Conservation (phyloP, 441 rosid genomes). For the Sinapis alba region DNA sequence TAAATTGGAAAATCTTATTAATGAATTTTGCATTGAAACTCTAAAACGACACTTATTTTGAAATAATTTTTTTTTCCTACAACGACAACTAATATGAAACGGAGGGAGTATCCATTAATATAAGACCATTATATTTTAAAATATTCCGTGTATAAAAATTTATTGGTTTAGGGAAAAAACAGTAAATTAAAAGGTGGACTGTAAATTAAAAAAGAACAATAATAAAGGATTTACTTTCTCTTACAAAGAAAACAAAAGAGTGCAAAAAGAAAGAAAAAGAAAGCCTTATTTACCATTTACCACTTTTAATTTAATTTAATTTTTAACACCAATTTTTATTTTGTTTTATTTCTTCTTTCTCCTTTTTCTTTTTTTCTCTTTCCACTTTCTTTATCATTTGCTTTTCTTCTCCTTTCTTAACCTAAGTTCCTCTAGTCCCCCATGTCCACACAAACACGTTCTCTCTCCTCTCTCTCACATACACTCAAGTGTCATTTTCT, state of each 20-base stretch:
- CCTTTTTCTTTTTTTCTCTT: not conserved
- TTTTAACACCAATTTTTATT: too few species aligned
- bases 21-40: too few species aligned
- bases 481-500: conserved; percentile 96
- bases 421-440: conserved; percentile 45
- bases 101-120: not conserved
- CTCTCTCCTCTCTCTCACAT: conserved; percentile 39
- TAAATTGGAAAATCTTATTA: too few species aligned
- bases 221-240: conserved; percentile 38
- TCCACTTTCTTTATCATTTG: conserved; percentile 25
- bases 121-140: not conserved
- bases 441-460: conserved; percentile 60
- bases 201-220: conserved; percentile 29
- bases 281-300: conserved; percentile 46
- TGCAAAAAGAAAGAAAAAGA: conserved; percentile 32
- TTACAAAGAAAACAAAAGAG: conserved; percentile 36
- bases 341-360: not conserved
- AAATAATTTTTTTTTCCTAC: too few species aligned
- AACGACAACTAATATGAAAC: too few species aligned
- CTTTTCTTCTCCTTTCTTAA: conserved; percentile 37
- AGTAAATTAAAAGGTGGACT: conserved; percentile 28
- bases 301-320: conserved; percentile 37
- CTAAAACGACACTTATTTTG: too few species aligned
- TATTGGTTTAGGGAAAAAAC: conserved; percentile 2
- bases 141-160: not conserved